Evolutionary conservation across 2,329 filamentous ascomycete species (phyloP).

Genomic region (Colletotrichum lupini): DNA sequence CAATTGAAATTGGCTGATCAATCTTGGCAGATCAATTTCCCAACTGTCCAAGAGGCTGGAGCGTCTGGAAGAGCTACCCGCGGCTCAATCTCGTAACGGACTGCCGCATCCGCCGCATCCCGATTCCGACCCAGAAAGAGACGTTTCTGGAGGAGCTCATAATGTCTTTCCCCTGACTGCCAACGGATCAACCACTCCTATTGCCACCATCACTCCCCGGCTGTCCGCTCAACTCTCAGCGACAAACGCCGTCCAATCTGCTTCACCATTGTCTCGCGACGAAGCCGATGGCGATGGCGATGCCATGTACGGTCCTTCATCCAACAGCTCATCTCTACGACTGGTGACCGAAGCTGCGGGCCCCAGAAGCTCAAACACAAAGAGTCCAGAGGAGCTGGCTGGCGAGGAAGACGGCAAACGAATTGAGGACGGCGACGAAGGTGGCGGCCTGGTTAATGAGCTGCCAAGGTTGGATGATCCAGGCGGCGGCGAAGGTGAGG

Average conservation of each 20-base stretch:
- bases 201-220: neutral
- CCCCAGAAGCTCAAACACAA: neutral
- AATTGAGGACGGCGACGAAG: conserved; percentile 48
- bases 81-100: neutral
- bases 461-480: conserved; percentile 50
- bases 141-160: no score
- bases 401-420: conserved; percentile 50
- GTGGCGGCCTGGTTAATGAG: conserved; percentile 48
- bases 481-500: conserved; percentile 47
- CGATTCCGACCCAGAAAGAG: neutral
- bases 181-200: neutral
- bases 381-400: neutral
- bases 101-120: neutral
- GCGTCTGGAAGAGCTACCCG: neutral
- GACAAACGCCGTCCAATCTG: neutral
- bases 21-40: neutral
- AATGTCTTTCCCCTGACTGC: no score
- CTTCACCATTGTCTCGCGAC: neutral
- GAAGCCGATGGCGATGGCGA: conserved; percentile 6
- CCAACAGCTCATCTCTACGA: conserved; percentile 3
- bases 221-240: no score
- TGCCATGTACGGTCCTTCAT: neutral
- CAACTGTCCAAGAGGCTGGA: neutral
- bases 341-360: neutral
- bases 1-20: no score